Evolutionary conservation across 805 yeast genomes (phyloP), one percentile per base, ranked within the genome.

Genomic region (Candida suzukii): DNA sequence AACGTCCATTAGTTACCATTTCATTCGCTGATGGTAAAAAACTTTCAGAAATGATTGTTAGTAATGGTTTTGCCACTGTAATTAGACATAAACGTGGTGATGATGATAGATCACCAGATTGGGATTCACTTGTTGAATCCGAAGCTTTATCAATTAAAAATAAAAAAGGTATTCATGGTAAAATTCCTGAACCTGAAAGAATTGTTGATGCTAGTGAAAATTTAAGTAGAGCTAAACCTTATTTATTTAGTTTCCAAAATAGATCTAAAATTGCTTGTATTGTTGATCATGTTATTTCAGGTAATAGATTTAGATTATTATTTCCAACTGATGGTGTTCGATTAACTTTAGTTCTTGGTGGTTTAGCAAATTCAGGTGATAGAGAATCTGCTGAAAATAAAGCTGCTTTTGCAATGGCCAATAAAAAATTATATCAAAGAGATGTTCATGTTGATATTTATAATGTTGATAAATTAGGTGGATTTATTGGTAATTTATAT

Each of bases 191-290:
- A 14, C 63, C 76, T 18, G 78, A 78, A 30, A 71, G 87, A 50
- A 61, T 78, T 26, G 83, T 84, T 27, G 91, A 88, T 57, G 95
- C 95, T 5, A 81, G 91, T 18, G 95, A 85, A 57, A 76, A 73
- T 50, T 68, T 73, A 7, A 66, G 79, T 33, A 77, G 86, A 53
- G 88, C 96, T 27, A 79, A 79, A 46, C 78, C 90, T 6, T 85
- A 80, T 53, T 68, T 84, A 52, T 73, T 83, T 45, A 77, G 87
- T 2, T 74, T 87, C 50, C 76, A 74, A 54, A 76, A 81, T 49
- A 80, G 82, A 64, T 71, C 76, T 21, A 70, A 74, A 43, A 71
- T 85, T 39, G 64, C 79, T 11, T 93, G 82, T 34, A 71, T 76
- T 46, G 88, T 87, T 22, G 95, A 88, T 48, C 79, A 70, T 53